A percentile compares a stretch with the other conserved stretches of the same genome.
Evolutionary conservation across 176 grass and related monocot genomes (phyloP).

Genomic region (barley (Hordeum vulgare)): MorexV3_pseudomolecules_assembly NC_058519.1:587010133-587010632

Average conservation of each 20-base stretch:
- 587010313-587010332: conserved; percentile 44
- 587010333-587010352: conserved; percentile 40
- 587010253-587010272: neutral
- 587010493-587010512: conserved; percentile 79
- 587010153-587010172: conserved; percentile 24
- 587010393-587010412: conserved; percentile 60
- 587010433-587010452: conserved; percentile 55
- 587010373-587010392: conserved; percentile 59
- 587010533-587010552: conserved; percentile 15
- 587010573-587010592: conserved; percentile 26
- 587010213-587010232: conserved; percentile 66
- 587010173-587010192: conserved; percentile 48
- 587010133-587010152: conserved; percentile 49
- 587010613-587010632: conserved; percentile 29
- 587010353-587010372: conserved; percentile 44
- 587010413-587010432: conserved; percentile 57
- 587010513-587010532: conserved; percentile 25
- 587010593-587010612: conserved; percentile 68
- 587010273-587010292: neutral
- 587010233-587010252: conserved; percentile 22
- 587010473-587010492: conserved; percentile 56
- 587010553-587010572: conserved; percentile 24
- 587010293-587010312: neutral
- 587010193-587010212: conserved; percentile 69
- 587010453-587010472: conserved; percentile 61